phyloP scores from a whole-genome alignment of 2,329 filamentous ascomycete genomes.

The Lomentospora prolificans region DNA sequence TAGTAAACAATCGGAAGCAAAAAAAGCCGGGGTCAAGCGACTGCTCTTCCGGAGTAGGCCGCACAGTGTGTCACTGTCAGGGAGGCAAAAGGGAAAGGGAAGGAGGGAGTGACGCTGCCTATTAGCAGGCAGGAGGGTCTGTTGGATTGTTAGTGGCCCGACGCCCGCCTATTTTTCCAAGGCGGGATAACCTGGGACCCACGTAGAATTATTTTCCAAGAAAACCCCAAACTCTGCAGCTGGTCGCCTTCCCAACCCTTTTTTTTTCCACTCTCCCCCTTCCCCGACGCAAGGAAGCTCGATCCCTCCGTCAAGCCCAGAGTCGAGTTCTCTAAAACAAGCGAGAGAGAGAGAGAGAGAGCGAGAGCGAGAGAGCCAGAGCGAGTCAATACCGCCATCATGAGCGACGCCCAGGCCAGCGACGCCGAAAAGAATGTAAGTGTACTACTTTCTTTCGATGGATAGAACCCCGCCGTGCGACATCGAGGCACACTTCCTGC shows the following conservation, averaged over 20 bases:
- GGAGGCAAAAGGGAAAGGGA: no score
- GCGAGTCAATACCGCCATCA: constrained; percentile 40
- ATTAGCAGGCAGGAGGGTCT: no score
- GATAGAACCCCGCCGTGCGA: neutral
- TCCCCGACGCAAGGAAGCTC: constrained; percentile 1
- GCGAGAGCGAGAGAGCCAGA: no score
- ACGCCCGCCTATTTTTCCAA: constrained; percentile 1
- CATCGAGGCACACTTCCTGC: neutral
- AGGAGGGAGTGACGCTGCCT: no score
- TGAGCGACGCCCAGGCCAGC: constrained; percentile 78
- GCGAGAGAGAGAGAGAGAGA: no score
- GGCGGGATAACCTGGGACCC: neutral
- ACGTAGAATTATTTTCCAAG: constrained; percentile 6
- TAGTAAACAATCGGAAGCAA: no score
- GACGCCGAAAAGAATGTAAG: constrained; percentile 94
- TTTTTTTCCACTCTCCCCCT: neutral
- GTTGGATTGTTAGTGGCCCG: no score
- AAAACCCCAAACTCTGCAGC: constrained; percentile 3
- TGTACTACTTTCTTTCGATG: constrained; percentile 12
- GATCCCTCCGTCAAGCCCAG: neutral
- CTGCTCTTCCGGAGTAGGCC: no score
- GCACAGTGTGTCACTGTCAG: no score
- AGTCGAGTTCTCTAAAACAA: neutral
- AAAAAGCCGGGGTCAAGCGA: no score
- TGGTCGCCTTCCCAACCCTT: neutral